Conservation (phyloP, 164 flowering plant species). For the Santalum album region DNA sequence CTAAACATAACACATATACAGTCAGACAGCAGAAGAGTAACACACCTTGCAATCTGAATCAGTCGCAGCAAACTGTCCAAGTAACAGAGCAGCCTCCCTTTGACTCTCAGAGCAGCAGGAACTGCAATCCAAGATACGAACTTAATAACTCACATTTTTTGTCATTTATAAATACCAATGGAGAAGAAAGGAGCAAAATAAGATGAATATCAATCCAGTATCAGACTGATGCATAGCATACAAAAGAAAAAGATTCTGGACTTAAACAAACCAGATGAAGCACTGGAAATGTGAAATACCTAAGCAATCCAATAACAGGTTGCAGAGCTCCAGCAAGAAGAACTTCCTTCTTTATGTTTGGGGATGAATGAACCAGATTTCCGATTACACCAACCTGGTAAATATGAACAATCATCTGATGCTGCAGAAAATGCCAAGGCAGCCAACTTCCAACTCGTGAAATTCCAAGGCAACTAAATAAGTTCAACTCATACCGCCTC, state of each 20-base stretch:
- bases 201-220: background rate
- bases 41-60: slow-evolving; percentile 92
- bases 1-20: background rate
- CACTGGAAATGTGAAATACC: slow-evolving; percentile 27
- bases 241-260: background rate
- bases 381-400: slow-evolving; percentile 97
- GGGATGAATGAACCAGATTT: slow-evolving; percentile 95
- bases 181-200: background rate
- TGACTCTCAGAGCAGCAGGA: slow-evolving; percentile 92
- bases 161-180: too few species aligned
- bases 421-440: background rate
- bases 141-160: background rate
- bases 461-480: background rate
- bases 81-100: slow-evolving; percentile 86
- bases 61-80: slow-evolving; percentile 94
- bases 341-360: slow-evolving; percentile 90
- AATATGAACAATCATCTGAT: background rate
- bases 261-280: background rate
- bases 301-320: slow-evolving; percentile 89
- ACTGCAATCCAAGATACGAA: slow-evolving; percentile 32
- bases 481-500: slow-evolving; percentile 63
- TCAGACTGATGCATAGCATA: background rate
- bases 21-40: background rate
- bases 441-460: background rate
- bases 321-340: slow-evolving; percentile 95